Evolutionary conservation across 441 rosid genomes (phyloP), one percentile per base, ranked within the genome.

Genomic region (Jatropha podagrica): DNA sequence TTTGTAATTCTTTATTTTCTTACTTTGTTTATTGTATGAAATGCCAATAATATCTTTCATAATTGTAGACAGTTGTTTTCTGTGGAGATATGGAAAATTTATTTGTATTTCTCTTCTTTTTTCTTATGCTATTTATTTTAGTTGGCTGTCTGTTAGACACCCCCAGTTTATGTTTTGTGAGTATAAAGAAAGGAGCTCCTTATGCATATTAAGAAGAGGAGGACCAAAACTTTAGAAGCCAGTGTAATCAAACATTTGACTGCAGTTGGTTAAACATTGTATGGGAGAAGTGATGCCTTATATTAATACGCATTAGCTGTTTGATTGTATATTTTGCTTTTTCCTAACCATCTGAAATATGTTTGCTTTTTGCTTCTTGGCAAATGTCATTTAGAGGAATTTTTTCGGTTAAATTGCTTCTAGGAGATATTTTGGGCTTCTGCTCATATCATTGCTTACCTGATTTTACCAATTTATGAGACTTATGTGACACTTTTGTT

Each of bases 401-500:
- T 70, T 37, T 17, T 75, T 61, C 9, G 4, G 40, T 73, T 76
- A 56, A 56, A 65, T 62, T 68, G 37, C 40, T 48, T 60, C 52
- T 6, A 13, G 27, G 15, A 23, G 68, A 15, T 76, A 15, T 73
- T 62, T 55, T 18, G 23, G 68, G 51, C 69, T 15, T 52, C 59
- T 60, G 55, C 23, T 38, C 20, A 18, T 75, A 23, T 44, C 46
- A 75, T 71, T 71, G 65, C 69, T 77, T 77, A 14, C 54, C 52
- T 77, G 37, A 51, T 75, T 80, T 78, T 74, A 70, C 55, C 76
- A 55, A 77, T 79, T 51, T 69, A 37, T 72, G 69, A 77, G 74
- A 76, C 70, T 78, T 68, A 81, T 76, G 69, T 78, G 59, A 80
- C 77, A 65, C 65, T 74, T 75, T 61, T 81, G 79, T 87, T 75